A percentile compares a stretch with the other conserved stretches of the same genome.
These are phyloP conservation scores for Fusarium burgessii DNA, from an alignment of 2,329 filamentous ascomycete genomes.

Conservation along the genomic window DNA sequence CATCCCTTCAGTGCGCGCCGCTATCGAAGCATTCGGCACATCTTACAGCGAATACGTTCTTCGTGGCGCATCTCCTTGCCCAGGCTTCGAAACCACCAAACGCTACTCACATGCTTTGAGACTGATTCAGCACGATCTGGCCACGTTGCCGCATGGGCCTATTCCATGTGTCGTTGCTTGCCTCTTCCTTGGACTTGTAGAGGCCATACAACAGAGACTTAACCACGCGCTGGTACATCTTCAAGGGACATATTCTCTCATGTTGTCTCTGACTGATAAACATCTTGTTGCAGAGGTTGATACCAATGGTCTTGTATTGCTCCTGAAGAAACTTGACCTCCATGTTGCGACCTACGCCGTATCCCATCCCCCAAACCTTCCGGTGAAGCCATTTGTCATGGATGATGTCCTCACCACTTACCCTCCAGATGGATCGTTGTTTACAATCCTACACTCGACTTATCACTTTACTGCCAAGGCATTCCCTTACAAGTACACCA, in stretches of 20 bases:
- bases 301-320: constrained; percentile 8
- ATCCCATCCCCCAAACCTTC: constrained; percentile 20
- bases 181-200: constrained; percentile 24
- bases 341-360: constrained; percentile 37
- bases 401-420: neutral
- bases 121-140: constrained; percentile 32
- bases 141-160: constrained; percentile 5
- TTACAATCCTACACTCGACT: constrained; percentile 15
- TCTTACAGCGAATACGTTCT: constrained; percentile 36
- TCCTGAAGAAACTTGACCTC: constrained; percentile 36
- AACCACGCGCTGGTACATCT: constrained; percentile 23
- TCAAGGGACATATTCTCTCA: constrained; percentile 18
- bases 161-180: constrained; percentile 38
- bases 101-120: constrained; percentile 27
- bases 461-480: constrained; percentile 34
- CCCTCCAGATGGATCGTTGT: constrained; percentile 8
- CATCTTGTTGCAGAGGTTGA: neutral
- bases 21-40: constrained; percentile 32
- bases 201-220: constrained; percentile 29
- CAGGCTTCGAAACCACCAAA: constrained; percentile 10
- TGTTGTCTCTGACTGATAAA: constrained; percentile 11
- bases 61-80: neutral
- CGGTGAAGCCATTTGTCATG: neutral
- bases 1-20: constrained; percentile 33
- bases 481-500: constrained; percentile 31